Conservation (phyloP, 768 basidiomycete species). For the Pleurotus citrinopileatus region DNA sequence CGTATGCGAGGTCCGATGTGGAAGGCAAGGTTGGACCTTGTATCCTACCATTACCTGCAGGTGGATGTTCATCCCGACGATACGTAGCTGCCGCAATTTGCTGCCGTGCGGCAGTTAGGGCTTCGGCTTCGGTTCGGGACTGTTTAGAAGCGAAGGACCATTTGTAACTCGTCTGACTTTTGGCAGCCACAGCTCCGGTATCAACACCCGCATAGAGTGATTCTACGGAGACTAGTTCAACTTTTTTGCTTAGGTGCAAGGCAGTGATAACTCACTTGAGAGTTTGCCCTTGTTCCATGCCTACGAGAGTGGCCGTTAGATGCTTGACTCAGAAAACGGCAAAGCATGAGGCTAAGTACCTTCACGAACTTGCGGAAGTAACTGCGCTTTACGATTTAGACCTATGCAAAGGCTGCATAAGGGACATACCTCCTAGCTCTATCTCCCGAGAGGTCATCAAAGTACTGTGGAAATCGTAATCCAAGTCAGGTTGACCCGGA, state of each 20-base stretch:
- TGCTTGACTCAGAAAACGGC: neutral
- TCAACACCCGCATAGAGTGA: constrained; percentile 62
- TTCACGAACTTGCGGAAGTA: constrained; percentile 94
- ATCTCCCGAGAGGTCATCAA: constrained; percentile 83
- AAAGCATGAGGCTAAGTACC: constrained; percentile 29
- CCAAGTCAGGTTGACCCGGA: neutral
- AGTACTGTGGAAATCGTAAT: constrained; percentile 50
- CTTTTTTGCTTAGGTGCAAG: neutral
- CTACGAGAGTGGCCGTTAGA: constrained; percentile 26
- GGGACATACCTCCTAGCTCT: constrained; percentile 66
- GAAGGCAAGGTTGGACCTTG: constrained; percentile 71
- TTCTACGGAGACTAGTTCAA: constrained; percentile 28
- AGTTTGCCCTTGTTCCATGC: constrained; percentile 84
- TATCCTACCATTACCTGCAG: constrained; percentile 39
- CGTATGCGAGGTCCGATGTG: constrained; percentile 64
- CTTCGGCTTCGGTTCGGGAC: constrained; percentile 54
- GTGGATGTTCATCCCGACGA: constrained; percentile 27
- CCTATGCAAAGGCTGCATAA: constrained; percentile 15
- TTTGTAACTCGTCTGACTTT: constrained; percentile 78
- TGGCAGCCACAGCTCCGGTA: constrained; percentile 51
- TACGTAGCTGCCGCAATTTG: constrained; percentile 54
- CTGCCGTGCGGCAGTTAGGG: constrained; percentile 56
- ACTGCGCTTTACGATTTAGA: constrained; percentile 38
- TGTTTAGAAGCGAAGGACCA: constrained; percentile 80
- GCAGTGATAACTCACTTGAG: constrained; percentile 40